Evolutionary conservation across 768 basidiomycete genomes (phyloP).

Genomic region (Pleurotus citrinopileatus): DNA sequence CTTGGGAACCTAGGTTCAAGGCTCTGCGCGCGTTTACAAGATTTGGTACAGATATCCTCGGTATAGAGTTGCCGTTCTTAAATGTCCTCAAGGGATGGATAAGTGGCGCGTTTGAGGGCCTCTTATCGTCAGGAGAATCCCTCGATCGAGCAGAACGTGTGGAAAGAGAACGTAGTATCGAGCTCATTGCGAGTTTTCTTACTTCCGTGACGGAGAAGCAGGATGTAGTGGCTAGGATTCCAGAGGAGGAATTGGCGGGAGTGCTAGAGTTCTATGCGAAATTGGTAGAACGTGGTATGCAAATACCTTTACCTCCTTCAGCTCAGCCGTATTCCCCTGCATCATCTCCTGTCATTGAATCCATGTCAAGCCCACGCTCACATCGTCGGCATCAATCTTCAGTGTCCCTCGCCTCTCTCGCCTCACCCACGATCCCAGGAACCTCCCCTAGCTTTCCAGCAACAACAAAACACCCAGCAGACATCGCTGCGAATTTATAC

Average conservation of each 20-base stretch:
- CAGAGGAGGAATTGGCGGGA: slow-evolving; percentile 53
- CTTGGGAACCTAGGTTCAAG: slow-evolving; percentile 70
- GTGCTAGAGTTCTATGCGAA: slow-evolving; percentile 59
- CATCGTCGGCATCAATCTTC: slow-evolving; percentile 67
- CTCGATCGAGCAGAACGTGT: slow-evolving; percentile 38
- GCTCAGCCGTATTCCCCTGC: slow-evolving; percentile 21
- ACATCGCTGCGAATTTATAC: slow-evolving; percentile 62
- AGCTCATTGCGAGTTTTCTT: slow-evolving; percentile 58
- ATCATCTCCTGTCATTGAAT: slow-evolving; percentile 30
- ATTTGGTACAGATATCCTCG: slow-evolving; percentile 56
- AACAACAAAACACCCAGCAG: slow-evolving; percentile 47
- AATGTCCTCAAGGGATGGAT: slow-evolving; percentile 64
- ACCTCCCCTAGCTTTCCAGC: slow-evolving; percentile 8
- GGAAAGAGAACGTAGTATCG: slow-evolving; percentile 65
- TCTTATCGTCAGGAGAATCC: slow-evolving; percentile 29
- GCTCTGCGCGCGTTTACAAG: slow-evolving; percentile 65
- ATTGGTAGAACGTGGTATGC: slow-evolving; percentile 54
- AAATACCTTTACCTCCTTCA: slow-evolving; percentile 22
- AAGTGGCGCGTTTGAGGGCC: slow-evolving; percentile 57
- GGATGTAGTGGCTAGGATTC: slow-evolving; percentile 57
- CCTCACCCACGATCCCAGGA: slow-evolving; percentile 23
- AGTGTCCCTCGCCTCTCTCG: slow-evolving; percentile 45
- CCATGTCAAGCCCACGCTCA: slow-evolving; percentile 28
- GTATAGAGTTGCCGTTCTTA: slow-evolving; percentile 59
- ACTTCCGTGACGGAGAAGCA: slow-evolving; percentile 44